A percentile compares a stretch with the other conserved stretches of the same genome.
Evolutionary conservation across 139 green algal genomes (phyloP).

Genomic region (Chlorella sp.): DNA sequence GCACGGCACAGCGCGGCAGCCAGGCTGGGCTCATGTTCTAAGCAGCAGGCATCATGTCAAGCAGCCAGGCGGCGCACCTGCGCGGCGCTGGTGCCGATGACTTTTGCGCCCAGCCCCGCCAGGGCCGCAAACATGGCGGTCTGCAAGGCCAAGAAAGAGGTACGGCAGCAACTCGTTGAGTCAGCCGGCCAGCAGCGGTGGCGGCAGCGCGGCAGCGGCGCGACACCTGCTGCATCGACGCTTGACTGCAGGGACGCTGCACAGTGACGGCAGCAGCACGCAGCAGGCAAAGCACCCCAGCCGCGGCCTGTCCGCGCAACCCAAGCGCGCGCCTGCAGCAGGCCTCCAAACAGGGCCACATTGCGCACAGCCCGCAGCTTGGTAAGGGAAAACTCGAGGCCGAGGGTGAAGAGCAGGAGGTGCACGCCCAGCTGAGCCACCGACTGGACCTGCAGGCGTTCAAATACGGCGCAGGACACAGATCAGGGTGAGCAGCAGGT

Average conservation of each 20-base stretch:
- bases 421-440: constrained; percentile 95
- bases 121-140: constrained; percentile 52
- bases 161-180: too few species aligned
- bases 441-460: constrained; percentile 77
- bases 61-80: constrained; percentile 25
- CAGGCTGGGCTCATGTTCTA: too few species aligned
- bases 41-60: too few species aligned
- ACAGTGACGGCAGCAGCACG: too few species aligned
- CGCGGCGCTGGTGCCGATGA: constrained; percentile 42
- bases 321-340: neutral
- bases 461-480: too few species aligned
- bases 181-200: neutral
- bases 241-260: too few species aligned
- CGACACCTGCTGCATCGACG: too few species aligned
- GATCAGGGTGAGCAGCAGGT: too few species aligned
- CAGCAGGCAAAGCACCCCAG: too few species aligned
- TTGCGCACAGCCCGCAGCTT: constrained; percentile 79
- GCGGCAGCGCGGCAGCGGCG: neutral
- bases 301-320: too few species aligned
- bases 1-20: neutral
- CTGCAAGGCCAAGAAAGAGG: neutral
- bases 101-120: constrained; percentile 38
- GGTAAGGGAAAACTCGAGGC: constrained; percentile 88
- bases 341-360: constrained; percentile 79
- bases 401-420: constrained; percentile 95